Percentiles rank a stretch among this genome's conserved stretches.
Evolutionary conservation across 1,284 basidiomycete genomes (phyloP).

Genomic region (Inonotus hispidus): DNA sequence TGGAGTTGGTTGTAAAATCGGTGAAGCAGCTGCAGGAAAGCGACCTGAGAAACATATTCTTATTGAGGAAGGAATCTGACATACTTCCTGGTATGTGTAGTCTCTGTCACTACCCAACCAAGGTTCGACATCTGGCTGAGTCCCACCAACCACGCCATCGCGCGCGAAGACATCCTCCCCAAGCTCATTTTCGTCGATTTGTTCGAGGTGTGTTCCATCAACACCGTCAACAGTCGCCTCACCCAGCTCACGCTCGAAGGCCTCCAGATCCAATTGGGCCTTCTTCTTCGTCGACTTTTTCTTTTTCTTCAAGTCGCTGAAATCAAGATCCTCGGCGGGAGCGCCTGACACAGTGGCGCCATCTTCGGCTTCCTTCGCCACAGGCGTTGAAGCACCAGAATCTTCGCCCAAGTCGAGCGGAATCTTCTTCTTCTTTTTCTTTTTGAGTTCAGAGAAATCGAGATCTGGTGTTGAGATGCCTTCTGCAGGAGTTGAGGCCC

Average conservation of each 20-base stretch:
- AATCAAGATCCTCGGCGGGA: conserved; percentile 26
- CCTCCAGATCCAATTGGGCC: conserved; percentile 37
- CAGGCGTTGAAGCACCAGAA: conserved; percentile 21
- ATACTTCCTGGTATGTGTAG: conserved; percentile 89
- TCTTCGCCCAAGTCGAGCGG: conserved; percentile 50
- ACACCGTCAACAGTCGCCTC: conserved; percentile 44
- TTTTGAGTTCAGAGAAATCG: conserved; percentile 82
- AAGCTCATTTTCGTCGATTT: conserved; percentile 72
- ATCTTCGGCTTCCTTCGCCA: conserved; percentile 30
- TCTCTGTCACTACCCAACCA: conserved; percentile 94
- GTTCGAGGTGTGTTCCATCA: conserved; percentile 43
- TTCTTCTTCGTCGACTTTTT: conserved; percentile 56
- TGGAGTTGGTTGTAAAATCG: conserved; percentile 93
- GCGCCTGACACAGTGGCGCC: conserved; percentile 18
- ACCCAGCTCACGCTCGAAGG: conserved; percentile 47
- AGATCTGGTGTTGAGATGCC: conserved; percentile 48
- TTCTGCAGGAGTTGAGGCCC: conserved; percentile 51
- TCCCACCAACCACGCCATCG: conserved; percentile 38
- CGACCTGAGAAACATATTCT: conserved; percentile 4
- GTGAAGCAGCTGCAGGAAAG: conserved; percentile 66
- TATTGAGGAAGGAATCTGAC: conserved; percentile 18
- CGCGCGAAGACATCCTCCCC: conserved; percentile 83
- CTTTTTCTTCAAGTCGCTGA: conserved; percentile 62
- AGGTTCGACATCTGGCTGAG: conserved; percentile 69
- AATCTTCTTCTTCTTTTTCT: conserved; percentile 81